Base-by-base conservation (phyloP, 1,284 basidiomycete species). In the Baeospora myosura region DNA sequence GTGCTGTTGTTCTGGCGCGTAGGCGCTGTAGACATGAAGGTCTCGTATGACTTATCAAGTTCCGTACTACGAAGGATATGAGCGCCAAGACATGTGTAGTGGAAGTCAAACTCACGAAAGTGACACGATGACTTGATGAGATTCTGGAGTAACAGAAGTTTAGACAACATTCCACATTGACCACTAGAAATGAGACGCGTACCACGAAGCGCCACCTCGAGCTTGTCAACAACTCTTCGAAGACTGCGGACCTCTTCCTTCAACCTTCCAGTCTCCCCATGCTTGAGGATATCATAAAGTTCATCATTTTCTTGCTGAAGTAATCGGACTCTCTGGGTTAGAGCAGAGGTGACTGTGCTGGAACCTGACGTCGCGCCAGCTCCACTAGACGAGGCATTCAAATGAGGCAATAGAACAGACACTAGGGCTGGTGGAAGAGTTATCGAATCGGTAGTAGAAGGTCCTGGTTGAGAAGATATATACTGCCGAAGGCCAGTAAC, bases 261-360 rank as follows among this genome's bases (percentile, higher is more conserved):
- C 72, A 77, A 45, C 74, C 77, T 47, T 70, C 76, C 33, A 76
- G 78, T 56, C 53, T 78, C 46, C 36, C 80, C 75, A 20, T 65
- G 64, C 57, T 77, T 81, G 33, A 89, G 60, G 5, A 88, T 61
- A 39, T 78, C 74, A 54, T 88, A 89, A 3, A 87, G 52, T 48
- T 89, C 86, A 49, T 89, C 84, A 45, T 89, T 89, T 61, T 89
- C 86, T 41, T 85, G 79, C 57, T 89, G 87, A 6, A 89, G 64
- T 5, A 81, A 60, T 43, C 75, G 77, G 21, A 76, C 71, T 38
- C 84, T 70, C 54, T 87, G 83, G 0, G 75, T 78, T 42, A 89
- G 69, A 3, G 86, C 86, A 12, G 77, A 66, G 21, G 73, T 73
- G 21, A 84, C 78, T 0, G 82, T 81, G 48, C 68, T 72, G 3